Base-by-base conservation (phyloP, 2,329 filamentous ascomycete species). In the Neodidymelliopsis sp. region DNA sequence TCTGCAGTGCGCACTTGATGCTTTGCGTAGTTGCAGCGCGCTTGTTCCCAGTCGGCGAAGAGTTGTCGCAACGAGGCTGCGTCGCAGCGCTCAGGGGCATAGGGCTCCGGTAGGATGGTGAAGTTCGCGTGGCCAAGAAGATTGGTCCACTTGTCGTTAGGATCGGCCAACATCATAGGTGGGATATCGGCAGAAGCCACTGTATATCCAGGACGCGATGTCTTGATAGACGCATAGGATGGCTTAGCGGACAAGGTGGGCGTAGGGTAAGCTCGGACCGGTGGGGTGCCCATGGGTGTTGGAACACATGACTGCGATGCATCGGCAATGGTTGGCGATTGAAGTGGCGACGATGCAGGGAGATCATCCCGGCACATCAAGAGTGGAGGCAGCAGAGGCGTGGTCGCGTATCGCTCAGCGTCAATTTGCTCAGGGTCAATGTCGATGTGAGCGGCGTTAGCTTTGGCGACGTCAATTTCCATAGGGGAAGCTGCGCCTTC, bases 121-220 rank as follows among this genome's bases (percentile, higher is more conserved):
- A 95, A 97, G 76, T 97, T 96, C 57, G 92, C 92, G 69, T 97
- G 92, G 20, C 93, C 93, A 11, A 97, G 83, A 47, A 85, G 85
- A 65, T 88, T 84, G 1, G 90, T 88, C 93, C 93, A 97, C 59
- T 87, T 85, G 68, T 96, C 91, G 38, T 86, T 80, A 5, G 86
- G 84, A 65, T 96, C 90, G 23, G 71, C 68, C n/a, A 84, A 76
- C 43, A 86, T 76, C 55, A 91, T 84, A 4, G 83, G 81, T 4
- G 86, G 83, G 12, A 88, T 83, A 19, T 85, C 82, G 4, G 75
- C 69, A 28, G 77, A 74, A 4, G 82, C 79, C 25, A 81, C 76
- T 49, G 64, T 49, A 46, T 65, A 77, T 37, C 74, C 75, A 29
- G 77, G 73, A 24, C 79, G 67, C 23, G 65, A 56, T 36, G 61